Base-by-base conservation (phyloP, 352 stramenopile genomes). In the Phytophthora kernoviae region DNA sequence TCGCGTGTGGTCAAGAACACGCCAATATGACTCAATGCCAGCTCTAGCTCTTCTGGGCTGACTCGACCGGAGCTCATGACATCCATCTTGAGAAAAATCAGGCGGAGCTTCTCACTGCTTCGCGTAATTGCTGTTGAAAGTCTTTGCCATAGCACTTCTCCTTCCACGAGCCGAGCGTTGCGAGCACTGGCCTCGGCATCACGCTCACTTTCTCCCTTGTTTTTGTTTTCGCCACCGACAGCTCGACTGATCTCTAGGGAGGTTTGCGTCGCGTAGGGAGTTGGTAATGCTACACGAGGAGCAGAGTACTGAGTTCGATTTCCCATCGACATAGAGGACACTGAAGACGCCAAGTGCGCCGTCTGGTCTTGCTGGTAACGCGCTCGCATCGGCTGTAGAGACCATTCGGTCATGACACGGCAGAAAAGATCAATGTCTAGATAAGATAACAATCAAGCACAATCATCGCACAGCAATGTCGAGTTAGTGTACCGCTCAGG, bases 31-130 rank as follows among this genome's bases (percentile, higher is more conserved):
- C 68, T 86, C 45, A 93, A 36, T 2, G 79, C 84, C 4, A 91
- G 64, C 58, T 88, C 77, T 48, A 91, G 84, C 39, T 93, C 84
- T 14, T 91, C 79, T 8, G 74, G 77, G 26, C 50, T 87, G 30
- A 93, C 66, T 41, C 72, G 80, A 0, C 76, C 84, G 0, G 80
- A 76, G 57, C 79, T 87, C 60, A 75, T 72, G 15, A 93, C 81
- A 48, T 93, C 84, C 76, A 93, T 91, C 30, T 88, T 90, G 32
- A 88, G 75, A 52, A 89, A 93, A 49, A 93, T 81, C 45, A 89
- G 79, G 22, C 70, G 68, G 20, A 91, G 71, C 21, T 93, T 93
- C 46, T 90, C 84, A 32, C 79, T 62, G 20, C 70, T 78, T 45
- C 83, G 64, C 5, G 63, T 56, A 9, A 90, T 73, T 1, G 72